Percentiles rank a stretch among this genome's conserved stretches.
phyloP scores from a whole-genome alignment of 768 basidiomycete species.

The Boletus speciosus region DNA sequence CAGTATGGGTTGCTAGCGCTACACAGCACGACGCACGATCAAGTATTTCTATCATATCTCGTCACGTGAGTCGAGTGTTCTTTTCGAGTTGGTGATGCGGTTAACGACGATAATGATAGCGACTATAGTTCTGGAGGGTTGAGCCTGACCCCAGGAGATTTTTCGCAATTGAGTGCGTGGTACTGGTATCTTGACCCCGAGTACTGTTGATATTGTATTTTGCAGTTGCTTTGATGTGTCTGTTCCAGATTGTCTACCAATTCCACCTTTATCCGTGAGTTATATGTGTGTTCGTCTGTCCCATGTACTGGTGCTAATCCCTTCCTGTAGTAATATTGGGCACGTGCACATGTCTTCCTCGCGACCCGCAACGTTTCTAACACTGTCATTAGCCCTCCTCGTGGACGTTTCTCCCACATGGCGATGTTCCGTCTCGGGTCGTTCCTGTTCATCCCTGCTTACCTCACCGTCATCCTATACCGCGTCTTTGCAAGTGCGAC shows the following conservation, averaged over 20 bases:
- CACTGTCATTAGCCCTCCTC: slow-evolving; percentile 54
- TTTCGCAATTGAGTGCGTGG: slow-evolving; percentile 78
- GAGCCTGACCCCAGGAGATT: slow-evolving; percentile 86
- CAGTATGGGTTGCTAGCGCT: slow-evolving; percentile 90
- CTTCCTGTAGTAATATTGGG: slow-evolving; percentile 58
- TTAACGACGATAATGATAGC: slow-evolving; percentile 36
- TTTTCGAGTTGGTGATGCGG: not conserved
- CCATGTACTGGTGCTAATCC: not conserved
- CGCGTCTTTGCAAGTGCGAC: slow-evolving; percentile 66
- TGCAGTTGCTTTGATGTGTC: slow-evolving; percentile 88
- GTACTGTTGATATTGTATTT: not conserved
- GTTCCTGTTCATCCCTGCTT: slow-evolving; percentile 83
- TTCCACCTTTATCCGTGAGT: slow-evolving; percentile 88
- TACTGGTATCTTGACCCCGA: not conserved
- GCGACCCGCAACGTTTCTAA: slow-evolving; percentile 4
- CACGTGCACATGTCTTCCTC: slow-evolving; percentile 23
- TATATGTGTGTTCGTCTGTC: not conserved
- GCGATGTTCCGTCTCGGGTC: slow-evolving; percentile 91
- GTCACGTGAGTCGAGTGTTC: slow-evolving; percentile 38
- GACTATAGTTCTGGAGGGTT: slow-evolving; percentile 85
- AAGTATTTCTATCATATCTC: slow-evolving; percentile 88
- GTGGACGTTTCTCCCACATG: slow-evolving; percentile 78
- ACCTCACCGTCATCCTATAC: slow-evolving; percentile 74
- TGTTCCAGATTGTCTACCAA: slow-evolving; percentile 90
- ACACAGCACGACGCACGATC: slow-evolving; percentile 87